Evolutionary conservation across 768 basidiomycete genomes (phyloP), one percentile per base, ranked within the genome.

Genomic region (Boletus insuetus): DNA sequence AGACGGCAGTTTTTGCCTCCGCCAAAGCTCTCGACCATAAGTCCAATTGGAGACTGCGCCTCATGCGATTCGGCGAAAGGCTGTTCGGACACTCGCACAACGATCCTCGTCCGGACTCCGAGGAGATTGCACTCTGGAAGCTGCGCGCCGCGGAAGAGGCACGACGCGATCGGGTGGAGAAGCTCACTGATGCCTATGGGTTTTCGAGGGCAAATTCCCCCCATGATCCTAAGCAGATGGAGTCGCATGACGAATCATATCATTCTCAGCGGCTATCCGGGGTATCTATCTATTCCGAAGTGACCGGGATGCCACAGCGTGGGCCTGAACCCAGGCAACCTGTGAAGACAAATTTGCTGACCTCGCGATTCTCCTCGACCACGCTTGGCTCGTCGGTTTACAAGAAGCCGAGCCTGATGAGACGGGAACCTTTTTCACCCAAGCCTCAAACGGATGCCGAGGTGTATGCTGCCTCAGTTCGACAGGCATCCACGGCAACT

Each of bases 321-420:
- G 80, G 75, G 40, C 84, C 89, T 7, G 86, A 89, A 63, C 82
- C 87, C n/a, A 79, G 88, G n/a, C 81, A 85, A 69, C 87, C 89
- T 19, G 77, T 89, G 59, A 80, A 79, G 72, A 74, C 70, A 39
- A 73, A 77, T 31, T 65, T 74, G 34, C 62, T 77, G 53, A 65
- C 73, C 7, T 79, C 80, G 55, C 73, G 81, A 50, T 79, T 81
- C 65, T 85, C 82, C 22, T 67, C 71, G 29, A 77, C 77, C 46
- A 80, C 79, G 34, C 60, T 71, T 46, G 73, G 73, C 40, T 78
- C 75, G 37, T 75, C 73, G 20, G 54, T 66, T 55, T 59, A 59
- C 58, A 68, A 69, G 63, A 63, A 60, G 62, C 70, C 44, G 57
- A 75, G 49, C 64, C 58, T 59, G 54, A 66, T 37, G 46, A 71